phyloP scores from a whole-genome alignment of 140 eudicot species.

The Anethum foeniculum region DNA sequence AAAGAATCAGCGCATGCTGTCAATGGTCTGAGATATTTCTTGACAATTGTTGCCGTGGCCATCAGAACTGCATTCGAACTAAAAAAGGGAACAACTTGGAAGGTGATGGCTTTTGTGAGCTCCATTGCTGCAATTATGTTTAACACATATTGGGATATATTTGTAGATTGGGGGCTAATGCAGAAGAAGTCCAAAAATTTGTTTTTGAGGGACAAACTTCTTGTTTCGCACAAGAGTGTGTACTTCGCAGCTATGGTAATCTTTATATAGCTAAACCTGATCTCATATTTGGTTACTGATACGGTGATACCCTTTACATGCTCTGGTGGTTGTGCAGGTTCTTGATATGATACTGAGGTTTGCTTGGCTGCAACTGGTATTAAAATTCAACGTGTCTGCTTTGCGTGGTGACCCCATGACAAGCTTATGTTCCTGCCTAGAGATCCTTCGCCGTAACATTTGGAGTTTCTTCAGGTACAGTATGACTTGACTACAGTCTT shows the following conservation, averaged over 20 bases:
- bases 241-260: constrained; percentile 68
- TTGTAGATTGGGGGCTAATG: constrained; percentile 85
- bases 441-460: constrained; percentile 76
- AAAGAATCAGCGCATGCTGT: constrained; percentile 38
- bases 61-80: constrained; percentile 58
- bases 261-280: background rate
- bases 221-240: constrained; percentile 45
- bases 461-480: constrained; percentile 94
- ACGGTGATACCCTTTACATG: constrained; percentile 3
- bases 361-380: constrained; percentile 73
- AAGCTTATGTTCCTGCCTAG: constrained; percentile 59
- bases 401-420: constrained; percentile 46
- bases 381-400: constrained; percentile 42
- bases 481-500: background rate
- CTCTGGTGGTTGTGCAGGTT: constrained; percentile 34
- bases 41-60: constrained; percentile 66
- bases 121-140: constrained; percentile 49
- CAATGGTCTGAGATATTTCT: constrained; percentile 72
- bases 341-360: constrained; percentile 57
- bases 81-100: constrained; percentile 46
- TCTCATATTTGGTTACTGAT: background rate
- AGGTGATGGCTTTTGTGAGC: constrained; percentile 50
- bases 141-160: constrained; percentile 81
- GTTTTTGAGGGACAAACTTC: constrained; percentile 58
- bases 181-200: constrained; percentile 52